A percentile compares a stretch with the other conserved stretches of the same genome.
Conservation (phyloP, 2,329 filamentous ascomycete genomes). For the Akanthomyces muscarius region DNA sequence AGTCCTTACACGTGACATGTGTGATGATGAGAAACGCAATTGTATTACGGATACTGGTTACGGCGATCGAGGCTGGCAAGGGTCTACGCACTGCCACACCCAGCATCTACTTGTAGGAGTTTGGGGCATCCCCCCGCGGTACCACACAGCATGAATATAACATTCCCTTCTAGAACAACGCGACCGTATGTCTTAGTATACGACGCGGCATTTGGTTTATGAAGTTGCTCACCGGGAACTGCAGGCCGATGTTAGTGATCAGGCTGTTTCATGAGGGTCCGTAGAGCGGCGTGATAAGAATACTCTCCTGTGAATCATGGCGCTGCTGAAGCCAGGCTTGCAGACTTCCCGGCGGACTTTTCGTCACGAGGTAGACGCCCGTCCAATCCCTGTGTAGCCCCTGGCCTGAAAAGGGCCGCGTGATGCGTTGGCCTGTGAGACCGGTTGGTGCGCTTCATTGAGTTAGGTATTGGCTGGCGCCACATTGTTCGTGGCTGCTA, state of each 20-base stretch:
- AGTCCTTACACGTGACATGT: background rate
- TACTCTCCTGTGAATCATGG: background rate
- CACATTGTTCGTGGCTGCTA: too few species aligned
- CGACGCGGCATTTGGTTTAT: background rate
- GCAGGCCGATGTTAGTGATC: background rate
- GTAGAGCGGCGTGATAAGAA: too few species aligned
- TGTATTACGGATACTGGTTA: background rate
- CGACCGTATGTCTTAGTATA: background rate
- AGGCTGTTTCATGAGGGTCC: background rate
- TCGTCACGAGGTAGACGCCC: background rate
- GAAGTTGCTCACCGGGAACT: background rate
- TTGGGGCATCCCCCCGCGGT: background rate
- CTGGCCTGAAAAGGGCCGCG: background rate
- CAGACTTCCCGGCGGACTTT: background rate
- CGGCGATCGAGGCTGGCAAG: background rate
- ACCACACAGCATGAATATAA: background rate
- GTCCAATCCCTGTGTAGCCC: background rate
- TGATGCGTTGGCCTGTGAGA: conserved; percentile 1
- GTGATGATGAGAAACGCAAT: background rate
- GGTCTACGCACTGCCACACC: background rate
- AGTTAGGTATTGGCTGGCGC: too few species aligned
- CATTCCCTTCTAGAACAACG: background rate
- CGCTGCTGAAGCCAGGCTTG: background rate
- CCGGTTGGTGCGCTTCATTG: background rate
- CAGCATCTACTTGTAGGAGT: background rate